A percentile compares a stretch with the other conserved stretches of the same genome.
Evolutionary conservation across 2,329 filamentous ascomycete species (phyloP).

Genomic region (Trichophyton equinum): DNA sequence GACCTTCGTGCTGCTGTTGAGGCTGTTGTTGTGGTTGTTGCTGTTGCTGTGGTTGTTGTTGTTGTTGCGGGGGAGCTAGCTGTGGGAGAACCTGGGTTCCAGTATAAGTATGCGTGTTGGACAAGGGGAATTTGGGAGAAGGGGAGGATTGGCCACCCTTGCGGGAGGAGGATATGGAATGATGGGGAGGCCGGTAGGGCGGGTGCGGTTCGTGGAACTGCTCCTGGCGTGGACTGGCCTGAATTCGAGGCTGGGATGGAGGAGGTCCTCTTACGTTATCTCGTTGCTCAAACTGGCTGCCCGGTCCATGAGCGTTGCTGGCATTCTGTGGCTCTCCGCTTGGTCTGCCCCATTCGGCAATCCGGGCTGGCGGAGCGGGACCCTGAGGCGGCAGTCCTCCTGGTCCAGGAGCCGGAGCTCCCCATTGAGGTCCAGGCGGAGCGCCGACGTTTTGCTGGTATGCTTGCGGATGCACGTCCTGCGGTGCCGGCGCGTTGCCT

Average conservation of each 20-base stretch:
- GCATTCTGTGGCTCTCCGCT: conserved; percentile 56
- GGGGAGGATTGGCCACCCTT: conserved; percentile 37
- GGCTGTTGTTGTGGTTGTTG: conserved; percentile 14
- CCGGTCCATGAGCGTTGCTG: conserved; percentile 37
- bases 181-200: conserved; percentile 35
- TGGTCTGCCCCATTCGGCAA: conserved; percentile 50
- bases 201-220: conserved; percentile 54
- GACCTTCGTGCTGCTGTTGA: conserved; percentile 24
- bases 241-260: conserved; percentile 44
- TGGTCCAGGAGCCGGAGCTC: conserved; percentile 48
- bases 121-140: conserved; percentile 47
- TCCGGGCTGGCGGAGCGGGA: conserved; percentile 52
- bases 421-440: conserved; percentile 81
- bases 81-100: conserved; percentile 40
- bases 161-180: conserved; percentile 36
- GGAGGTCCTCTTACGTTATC: conserved; percentile 58
- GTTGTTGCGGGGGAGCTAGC: conserved; percentile 32
- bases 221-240: conserved; percentile 65
- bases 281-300: conserved; percentile 63
- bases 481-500: conserved; percentile 58
- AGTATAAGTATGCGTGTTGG: conserved; percentile 41
- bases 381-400: conserved; percentile 40
- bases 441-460: conserved; percentile 79
- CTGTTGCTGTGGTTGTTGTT: conserved; percentile 15
- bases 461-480: conserved; percentile 89